Base-by-base conservation (phyloP, 2,329 filamentous ascomycete species). In the Paramyrothecium sp. region DNA sequence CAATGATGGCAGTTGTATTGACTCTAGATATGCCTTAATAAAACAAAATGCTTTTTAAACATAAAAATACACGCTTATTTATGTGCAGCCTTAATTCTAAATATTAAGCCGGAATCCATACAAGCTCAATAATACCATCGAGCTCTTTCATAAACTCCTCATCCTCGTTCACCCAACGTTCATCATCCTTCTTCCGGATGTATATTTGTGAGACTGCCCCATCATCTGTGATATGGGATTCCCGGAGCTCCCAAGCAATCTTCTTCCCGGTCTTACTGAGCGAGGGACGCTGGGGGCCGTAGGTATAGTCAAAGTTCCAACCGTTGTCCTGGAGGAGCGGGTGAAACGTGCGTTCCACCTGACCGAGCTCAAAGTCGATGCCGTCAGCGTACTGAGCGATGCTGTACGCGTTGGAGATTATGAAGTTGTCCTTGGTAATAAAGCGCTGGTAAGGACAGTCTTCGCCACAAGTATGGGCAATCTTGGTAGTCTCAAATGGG, bases 391-490 rank as follows among this genome's bases (percentile, higher is more conserved):
- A 86, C 50, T 75, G 71, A 30, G 78, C 75, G 51, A 87, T 76
- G 20, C 82, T 86, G 64, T 81, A 87, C 1, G 85, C 85, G 65
- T 87, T 87, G 26, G 81, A 77, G 12, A 87, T 70, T n/a, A 86
- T 64, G 0, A 74, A 77, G 54, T 81, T 75, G n/a, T 66, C 58
- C 38, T 69, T 73, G 54, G 81, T 78, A 49, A 77, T 73, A 73
- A 79, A 87, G 22, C 85, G 77, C 63, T 84, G 81, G 52, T 88
- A 70, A 59, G 86, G 78, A 58, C 84, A 87, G 51, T 81, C 79
- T 26, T 51, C 49, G 5, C 85, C 84, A 61, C 85, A 87, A n/a
- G 84, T 66, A 11, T 76, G 67, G 7, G 77, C 71, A 13, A 83
- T 71, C 44, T 74, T 69, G 33, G 80, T 76, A 72, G 85, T 80